Evolutionary conservation across 192 early-diverging fungal species (phyloP).

Genomic region (Geranomyces michiganensis): DNA sequence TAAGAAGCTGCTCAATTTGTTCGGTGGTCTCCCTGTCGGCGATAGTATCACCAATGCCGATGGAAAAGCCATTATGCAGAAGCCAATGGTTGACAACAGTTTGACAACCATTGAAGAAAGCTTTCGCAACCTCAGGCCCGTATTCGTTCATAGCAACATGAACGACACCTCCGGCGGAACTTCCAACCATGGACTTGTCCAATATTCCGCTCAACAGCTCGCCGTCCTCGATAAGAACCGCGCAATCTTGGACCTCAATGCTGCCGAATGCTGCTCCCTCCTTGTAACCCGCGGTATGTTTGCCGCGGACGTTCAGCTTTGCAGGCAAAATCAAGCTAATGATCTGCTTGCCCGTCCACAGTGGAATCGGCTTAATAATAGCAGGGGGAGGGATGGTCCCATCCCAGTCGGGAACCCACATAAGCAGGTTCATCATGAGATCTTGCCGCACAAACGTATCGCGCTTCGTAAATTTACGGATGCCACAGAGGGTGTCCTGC

Average conservation of each 20-base stretch:
- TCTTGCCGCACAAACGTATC: conserved; percentile 87
- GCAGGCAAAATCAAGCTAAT: conserved; percentile 88
- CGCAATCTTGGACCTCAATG: conserved; percentile 70
- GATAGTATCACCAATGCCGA: conserved; percentile 97
- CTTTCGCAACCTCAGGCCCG: conserved; percentile 82
- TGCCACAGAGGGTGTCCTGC: conserved; percentile 95
- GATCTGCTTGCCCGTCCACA: conserved; percentile 99
- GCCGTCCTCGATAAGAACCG: conserved; percentile 90
- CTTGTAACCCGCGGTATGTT: conserved; percentile 67
- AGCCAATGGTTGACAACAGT: conserved; percentile 96
- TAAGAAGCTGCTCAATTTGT: conserved; percentile 75
- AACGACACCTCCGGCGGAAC: conserved; percentile 81
- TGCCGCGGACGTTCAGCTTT: conserved; percentile 86
- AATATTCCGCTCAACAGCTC: conserved; percentile 92
- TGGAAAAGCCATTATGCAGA: conserved; percentile 91
- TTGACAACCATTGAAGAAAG: conserved; percentile 91
- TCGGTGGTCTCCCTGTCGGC: conserved; percentile 83
- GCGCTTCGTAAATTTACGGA: conserved; percentile 92
- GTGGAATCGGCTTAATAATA: conserved; percentile 91
- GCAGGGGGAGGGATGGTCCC: conserved; percentile 90
- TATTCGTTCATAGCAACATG: conserved; percentile 95
- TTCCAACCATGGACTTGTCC: conserved; percentile 93
- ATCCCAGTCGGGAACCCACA: conserved; percentile 98
- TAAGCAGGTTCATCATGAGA: conserved; percentile 92
- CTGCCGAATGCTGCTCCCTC: conserved; percentile 79